Base-by-base conservation (phyloP, 1,284 basidiomycete species). In the Puccinia novopanici region DNA sequence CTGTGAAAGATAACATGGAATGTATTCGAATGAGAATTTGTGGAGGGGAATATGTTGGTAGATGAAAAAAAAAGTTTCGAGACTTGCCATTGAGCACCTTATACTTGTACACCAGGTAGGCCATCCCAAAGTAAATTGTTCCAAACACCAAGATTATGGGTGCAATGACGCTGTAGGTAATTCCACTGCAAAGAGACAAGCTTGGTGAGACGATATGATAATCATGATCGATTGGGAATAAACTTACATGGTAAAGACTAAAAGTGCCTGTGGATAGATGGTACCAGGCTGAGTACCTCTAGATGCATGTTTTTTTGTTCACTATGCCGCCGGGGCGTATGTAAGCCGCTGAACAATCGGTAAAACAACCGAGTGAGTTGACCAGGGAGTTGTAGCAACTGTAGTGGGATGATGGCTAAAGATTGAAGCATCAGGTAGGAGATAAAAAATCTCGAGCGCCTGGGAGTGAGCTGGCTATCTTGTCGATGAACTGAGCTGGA, bases 71-170 rank as follows among this genome's bases (percentile, higher is more conserved):
- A 27, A 57, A 22, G 22, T 9, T 59, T 19, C 10, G 13, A 13
- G 24, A 75, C 75, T 67, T 45, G 79, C 82, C 82, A 80, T 85
- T 85, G 34, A 86, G 82, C n/a, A 86, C 82, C 82, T 86, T 85
- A 82, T 86, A 86, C 83, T 86, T 86, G 82, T 84, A 84, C 40
- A 86, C 85, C n/a, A 85, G 72, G 72, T 86, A 86, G 0, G 83
- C 83, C 40, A 85, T 81, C 10, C 83, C 85, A 82, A 86, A 86
- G 81, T 86, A 79, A 55, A 85, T 68, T 1, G 83, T 80, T 15
- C 84, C 85, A 72, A 86, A 86, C 42, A 85, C 76, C 30, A 83
- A 80, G 61, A 86, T 85, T 9, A 85, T 81, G 27, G 85, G 85
- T 42, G 82, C 82, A 27, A 86, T 85, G 73, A 86, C 85, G 61